Base-by-base conservation (phyloP, 371 early-diverging fungal genomes). In the Cladochytrium tenue region DNA sequence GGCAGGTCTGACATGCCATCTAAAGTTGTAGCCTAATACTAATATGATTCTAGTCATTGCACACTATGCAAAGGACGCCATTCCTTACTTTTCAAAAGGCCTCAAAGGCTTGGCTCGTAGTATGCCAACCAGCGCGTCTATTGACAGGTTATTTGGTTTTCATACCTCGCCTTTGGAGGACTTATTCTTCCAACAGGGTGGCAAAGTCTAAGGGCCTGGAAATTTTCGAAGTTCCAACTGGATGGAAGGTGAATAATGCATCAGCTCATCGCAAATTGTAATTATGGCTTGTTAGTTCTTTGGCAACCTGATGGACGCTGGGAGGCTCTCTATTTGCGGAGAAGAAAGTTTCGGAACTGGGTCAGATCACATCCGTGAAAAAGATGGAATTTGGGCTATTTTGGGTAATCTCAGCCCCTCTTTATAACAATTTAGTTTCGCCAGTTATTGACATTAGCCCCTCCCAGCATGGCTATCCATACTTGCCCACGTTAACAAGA, bases 261-360 rank as follows among this genome's bases (percentile, higher is more conserved):
- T 20, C 50, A 7, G 28, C 3, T 20, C 36, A n/a, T n/a, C 7
- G 52, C 13, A 3, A 43, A 51, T 50, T n/a, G 33, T 51, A 26
- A 32, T 25, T n/a, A n/a, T 31, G 56, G 33, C 7, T n/a, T 58
- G 20, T 31, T 26, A 95, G 82, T 97, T 97, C 84, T 96, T 98
- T 88, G 96, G 98, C 51, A 97, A 97, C 79, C 80, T 98, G 56
- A 96, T 98, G 97, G 98, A 98, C 73, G 96, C 95, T 30, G 90
- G 89, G n/a, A 83, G 90, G 52, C 84, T 95, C 63, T 93, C 94
- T 1, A 92, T 98, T 67, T 98, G 98, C 73, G 98, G 98, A 58
- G 98, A 98, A 74, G 98, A 98, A 79, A 90, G 91, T 2, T 98
- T 98, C 76, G 98, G 98, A 66, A 97, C 97, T 7, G 98, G 98